Evolutionary conservation across 768 basidiomycete genomes (phyloP).

Genomic region (Amanita subjunquillea): DNA sequence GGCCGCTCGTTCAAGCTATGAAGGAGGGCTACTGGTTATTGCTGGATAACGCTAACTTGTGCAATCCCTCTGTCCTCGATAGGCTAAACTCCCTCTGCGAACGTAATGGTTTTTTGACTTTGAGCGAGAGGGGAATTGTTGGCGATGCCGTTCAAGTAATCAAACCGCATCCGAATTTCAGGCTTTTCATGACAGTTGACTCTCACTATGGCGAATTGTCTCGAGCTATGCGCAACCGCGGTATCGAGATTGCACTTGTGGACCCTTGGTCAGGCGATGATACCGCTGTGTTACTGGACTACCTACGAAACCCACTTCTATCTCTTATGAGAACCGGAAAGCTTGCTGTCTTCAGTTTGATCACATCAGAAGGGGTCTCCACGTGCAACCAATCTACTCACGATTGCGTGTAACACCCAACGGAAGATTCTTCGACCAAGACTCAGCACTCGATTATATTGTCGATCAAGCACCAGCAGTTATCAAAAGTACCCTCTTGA

Average conservation of each 20-base stretch:
- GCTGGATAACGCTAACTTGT: slow-evolving; percentile 88
- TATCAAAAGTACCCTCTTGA: slow-evolving; percentile 9
- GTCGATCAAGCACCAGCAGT: slow-evolving; percentile 29
- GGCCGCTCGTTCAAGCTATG: slow-evolving; percentile 80
- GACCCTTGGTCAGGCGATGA: slow-evolving; percentile 32
- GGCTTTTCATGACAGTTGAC: slow-evolving; percentile 91
- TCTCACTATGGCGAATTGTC: slow-evolving; percentile 90
- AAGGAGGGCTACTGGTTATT: slow-evolving; percentile 84
- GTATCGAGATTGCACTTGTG: slow-evolving; percentile 68
- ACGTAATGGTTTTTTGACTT: slow-evolving; percentile 64
- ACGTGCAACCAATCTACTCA: not conserved
- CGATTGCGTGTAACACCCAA: slow-evolving; percentile 18
- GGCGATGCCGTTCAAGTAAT: slow-evolving; percentile 66
- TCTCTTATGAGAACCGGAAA: slow-evolving; percentile 4
- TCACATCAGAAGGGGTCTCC: slow-evolving; percentile 25
- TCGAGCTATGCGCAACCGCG: slow-evolving; percentile 96
- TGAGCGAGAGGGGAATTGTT: slow-evolving; percentile 85
- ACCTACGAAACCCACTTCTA: slow-evolving; percentile 21
- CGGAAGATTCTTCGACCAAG: slow-evolving; percentile 35
- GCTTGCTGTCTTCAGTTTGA: slow-evolving; percentile 19
- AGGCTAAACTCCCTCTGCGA: slow-evolving; percentile 96
- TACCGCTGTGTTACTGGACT: slow-evolving; percentile 29
- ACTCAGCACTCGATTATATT: slow-evolving; percentile 33
- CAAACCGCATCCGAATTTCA: slow-evolving; percentile 79
- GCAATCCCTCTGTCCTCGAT: slow-evolving; percentile 92